Evolutionary conservation across 495 filamentous ascomycete genomes (phyloP).

Genomic region (Penicillium daleae): DNA sequence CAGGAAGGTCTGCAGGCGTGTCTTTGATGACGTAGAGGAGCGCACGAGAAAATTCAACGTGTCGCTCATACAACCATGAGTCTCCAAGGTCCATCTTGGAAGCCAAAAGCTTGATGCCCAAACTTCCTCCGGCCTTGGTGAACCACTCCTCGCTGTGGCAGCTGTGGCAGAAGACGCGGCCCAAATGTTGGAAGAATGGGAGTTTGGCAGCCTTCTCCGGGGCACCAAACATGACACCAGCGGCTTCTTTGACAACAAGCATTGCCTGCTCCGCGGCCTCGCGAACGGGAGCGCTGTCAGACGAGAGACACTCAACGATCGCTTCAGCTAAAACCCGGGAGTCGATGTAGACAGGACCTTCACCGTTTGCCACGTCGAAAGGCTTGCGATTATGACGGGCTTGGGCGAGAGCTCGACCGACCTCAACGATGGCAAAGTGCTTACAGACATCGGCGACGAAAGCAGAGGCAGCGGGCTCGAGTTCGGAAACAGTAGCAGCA

Average conservation of each 20-base stretch:
- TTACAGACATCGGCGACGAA: slow-evolving; percentile 80
- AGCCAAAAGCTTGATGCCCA: slow-evolving; percentile 83
- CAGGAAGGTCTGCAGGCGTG: slow-evolving; percentile 88
- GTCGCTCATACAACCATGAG: slow-evolving; percentile 76
- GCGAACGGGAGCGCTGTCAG: slow-evolving; percentile 76
- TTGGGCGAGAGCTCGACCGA: slow-evolving; percentile 77
- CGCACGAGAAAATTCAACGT: slow-evolving; percentile 81
- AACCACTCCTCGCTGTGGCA: slow-evolving; percentile 99
- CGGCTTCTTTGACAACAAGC: slow-evolving; percentile 73
- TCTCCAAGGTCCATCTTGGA: slow-evolving; percentile 82
- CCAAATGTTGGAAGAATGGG: slow-evolving; percentile 79
- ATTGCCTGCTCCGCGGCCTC: slow-evolving; percentile 81
- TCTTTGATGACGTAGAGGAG: slow-evolving; percentile 97
- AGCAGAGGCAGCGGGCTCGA: slow-evolving; percentile 69
- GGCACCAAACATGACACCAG: slow-evolving; percentile 79
- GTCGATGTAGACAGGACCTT: slow-evolving; percentile 84
- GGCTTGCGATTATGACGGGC: slow-evolving; percentile 69
- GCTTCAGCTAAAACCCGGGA: slow-evolving; percentile 85
- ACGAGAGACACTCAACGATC: slow-evolving; percentile 83
- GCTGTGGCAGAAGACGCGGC: slow-evolving; percentile 83
- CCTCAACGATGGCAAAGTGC: slow-evolving; percentile 90
- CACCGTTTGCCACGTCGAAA: slow-evolving; percentile 83
- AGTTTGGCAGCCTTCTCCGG: slow-evolving; percentile 69
- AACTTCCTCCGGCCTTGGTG: slow-evolving; percentile 86
- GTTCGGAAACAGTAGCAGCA: slow-evolving; percentile 79